These are phyloP conservation scores for Candida caryicola DNA, from an alignment of 805 yeast genomes.

Conservation along the genomic window DNA sequence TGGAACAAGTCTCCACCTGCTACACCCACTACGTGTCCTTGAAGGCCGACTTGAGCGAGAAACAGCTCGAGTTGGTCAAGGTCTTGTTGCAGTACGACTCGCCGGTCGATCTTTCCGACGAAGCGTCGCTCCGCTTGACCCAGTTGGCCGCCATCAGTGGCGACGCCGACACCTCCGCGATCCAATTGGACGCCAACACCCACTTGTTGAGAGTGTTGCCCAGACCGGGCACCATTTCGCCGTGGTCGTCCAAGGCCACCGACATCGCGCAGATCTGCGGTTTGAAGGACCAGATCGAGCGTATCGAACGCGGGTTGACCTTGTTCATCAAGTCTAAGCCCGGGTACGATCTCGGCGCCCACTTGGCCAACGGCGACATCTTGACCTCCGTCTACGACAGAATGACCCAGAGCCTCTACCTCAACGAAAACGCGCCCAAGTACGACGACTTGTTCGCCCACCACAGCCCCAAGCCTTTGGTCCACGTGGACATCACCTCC, in stretches of 20 bases:
- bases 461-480: constrained; percentile 80
- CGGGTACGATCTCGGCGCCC: constrained; percentile 63
- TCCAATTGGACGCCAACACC: constrained; percentile 32
- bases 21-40: constrained; percentile 79
- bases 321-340: constrained; percentile 67
- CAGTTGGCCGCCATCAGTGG: constrained; percentile 25
- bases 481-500: constrained; percentile 62
- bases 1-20: constrained; percentile 67
- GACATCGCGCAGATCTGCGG: constrained; percentile 91
- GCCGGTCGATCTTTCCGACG: constrained; percentile 53
- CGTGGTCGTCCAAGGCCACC: constrained; percentile 99
- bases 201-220: constrained; percentile 78
- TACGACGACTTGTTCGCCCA: constrained; percentile 71
- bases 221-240: constrained; percentile 93
- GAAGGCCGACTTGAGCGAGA: constrained; percentile 35
- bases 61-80: constrained; percentile 49
- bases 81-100: constrained; percentile 73
- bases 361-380: constrained; percentile 47
- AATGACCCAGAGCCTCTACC: constrained; percentile 81
- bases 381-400: constrained; percentile 81
- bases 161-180: constrained; percentile 13
- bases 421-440: constrained; percentile 57
- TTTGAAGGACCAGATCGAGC: constrained; percentile 60
- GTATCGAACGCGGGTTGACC: constrained; percentile 90
- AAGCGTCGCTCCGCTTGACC: constrained; percentile 41